Evolutionary conservation across 164 flowering plant species (phyloP).

Genomic region (Platanus orientalis): DNA sequence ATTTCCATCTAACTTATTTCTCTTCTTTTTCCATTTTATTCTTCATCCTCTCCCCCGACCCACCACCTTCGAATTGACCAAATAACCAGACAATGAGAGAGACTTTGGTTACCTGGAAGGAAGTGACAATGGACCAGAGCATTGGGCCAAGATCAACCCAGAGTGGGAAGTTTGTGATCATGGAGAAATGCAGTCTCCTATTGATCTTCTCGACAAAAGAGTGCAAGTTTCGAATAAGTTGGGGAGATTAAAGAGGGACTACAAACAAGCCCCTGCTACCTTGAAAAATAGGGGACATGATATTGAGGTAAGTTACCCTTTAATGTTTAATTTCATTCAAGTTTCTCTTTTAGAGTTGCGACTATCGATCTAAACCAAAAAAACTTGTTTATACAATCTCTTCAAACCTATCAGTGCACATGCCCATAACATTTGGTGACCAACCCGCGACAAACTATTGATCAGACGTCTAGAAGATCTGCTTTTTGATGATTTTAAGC

Average conservation of each 20-base stretch:
- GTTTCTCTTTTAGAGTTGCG: neutral
- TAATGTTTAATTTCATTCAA: neutral
- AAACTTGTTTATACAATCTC: neutral
- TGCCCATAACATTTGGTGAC: neutral
- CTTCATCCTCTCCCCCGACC: neutral
- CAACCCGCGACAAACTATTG: no score
- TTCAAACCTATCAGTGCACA: neutral
- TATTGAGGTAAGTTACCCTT: conserved; percentile 35
- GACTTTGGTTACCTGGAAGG: conserved; percentile 41
- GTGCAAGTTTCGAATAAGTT: conserved; percentile 28
- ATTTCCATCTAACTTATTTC: neutral
- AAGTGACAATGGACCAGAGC: conserved; percentile 49
- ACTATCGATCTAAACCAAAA: neutral
- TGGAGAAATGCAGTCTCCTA: conserved; percentile 77
- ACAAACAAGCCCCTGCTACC: conserved; percentile 43
- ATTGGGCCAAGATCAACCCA: conserved; percentile 52
- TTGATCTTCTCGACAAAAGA: conserved; percentile 38
- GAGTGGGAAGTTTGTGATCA: conserved; percentile 49
- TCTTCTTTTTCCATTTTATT: neutral
- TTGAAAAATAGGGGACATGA: conserved; percentile 69
- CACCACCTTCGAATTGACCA: neutral
- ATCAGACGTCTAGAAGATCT: no score
- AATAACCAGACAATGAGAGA: conserved; percentile 43
- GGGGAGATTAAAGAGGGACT: conserved; percentile 38
- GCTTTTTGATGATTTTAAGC: no score